phyloP scores from a whole-genome alignment of 805 yeast genomes.

The Lipomyces sp. region DNA sequence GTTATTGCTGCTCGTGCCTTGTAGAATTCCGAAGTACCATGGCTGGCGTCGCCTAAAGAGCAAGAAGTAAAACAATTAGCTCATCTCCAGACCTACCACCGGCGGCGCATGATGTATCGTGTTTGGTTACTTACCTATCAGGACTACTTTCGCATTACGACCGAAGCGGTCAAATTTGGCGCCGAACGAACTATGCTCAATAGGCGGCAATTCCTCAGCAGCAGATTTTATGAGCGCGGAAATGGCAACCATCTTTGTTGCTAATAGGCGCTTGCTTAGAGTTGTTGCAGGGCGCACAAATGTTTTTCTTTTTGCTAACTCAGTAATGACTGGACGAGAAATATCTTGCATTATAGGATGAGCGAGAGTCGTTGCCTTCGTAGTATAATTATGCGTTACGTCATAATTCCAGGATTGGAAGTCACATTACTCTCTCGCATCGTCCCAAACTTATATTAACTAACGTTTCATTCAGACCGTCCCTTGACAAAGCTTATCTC shows the following conservation, averaged over 20 bases:
- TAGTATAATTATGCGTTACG: no score
- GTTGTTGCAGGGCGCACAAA: not conserved
- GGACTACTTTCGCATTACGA: not conserved
- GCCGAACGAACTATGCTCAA: slow-evolving; percentile 8
- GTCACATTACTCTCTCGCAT: no score
- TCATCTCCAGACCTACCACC: no score
- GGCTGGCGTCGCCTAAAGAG: slow-evolving; percentile 10
- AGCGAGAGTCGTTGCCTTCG: no score
- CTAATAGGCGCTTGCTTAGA: not conserved
- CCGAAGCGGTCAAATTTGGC: slow-evolving; percentile 9
- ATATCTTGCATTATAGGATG: no score
- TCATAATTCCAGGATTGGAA: no score
- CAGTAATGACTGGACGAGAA: no score
- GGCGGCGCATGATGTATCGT: not conserved
- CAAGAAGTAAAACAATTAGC: slow-evolving; percentile 1
- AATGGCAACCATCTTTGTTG: not conserved
- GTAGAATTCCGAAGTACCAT: slow-evolving; percentile 9
- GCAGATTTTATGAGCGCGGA: slow-evolving; percentile 3
- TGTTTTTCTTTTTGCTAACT: not conserved
- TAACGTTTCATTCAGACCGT: no score
- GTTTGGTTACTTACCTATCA: not conserved
- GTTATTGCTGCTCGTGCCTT: slow-evolving; percentile 9
- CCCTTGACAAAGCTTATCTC: no score
- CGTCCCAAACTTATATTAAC: no score
- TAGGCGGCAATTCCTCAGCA: slow-evolving; percentile 4